Percentiles rank a stretch among this genome's conserved stretches.
phyloP scores from a whole-genome alignment of 495 filamentous ascomycete species.

The Apodospora peruviana region DNA sequence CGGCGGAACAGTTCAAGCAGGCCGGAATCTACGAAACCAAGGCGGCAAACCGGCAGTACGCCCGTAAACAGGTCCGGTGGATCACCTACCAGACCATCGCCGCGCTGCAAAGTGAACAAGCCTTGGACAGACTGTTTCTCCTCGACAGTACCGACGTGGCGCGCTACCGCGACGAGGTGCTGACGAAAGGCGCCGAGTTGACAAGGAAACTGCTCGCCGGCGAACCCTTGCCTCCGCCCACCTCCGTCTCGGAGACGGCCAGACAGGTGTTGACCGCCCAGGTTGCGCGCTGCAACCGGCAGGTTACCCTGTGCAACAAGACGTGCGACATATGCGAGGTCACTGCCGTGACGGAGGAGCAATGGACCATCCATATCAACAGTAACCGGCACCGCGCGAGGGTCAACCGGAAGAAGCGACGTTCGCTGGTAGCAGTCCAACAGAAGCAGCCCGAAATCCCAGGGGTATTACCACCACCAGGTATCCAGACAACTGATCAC shows the following conservation, averaged over 20 bases:
- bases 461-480: too few species aligned
- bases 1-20: conserved; percentile 33
- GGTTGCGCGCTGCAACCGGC: conserved; percentile 42
- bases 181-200: conserved; percentile 56
- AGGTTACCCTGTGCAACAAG: conserved; percentile 44
- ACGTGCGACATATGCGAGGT: conserved; percentile 69
- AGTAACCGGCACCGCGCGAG: conserved; percentile 52
- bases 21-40: conserved; percentile 53
- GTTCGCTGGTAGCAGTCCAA: conserved; percentile 22
- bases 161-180: conserved; percentile 54
- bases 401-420: conserved; percentile 15
- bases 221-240: conserved; percentile 53
- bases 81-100: conserved; percentile 74
- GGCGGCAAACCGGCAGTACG: conserved; percentile 79
- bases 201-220: conserved; percentile 54
- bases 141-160: conserved; percentile 65
- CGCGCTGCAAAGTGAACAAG: conserved; percentile 49
- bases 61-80: conserved; percentile 77
- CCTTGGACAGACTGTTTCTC: conserved; percentile 57
- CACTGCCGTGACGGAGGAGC: conserved; percentile 59
- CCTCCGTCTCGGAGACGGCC: conserved; percentile 55
- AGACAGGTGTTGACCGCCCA: conserved; percentile 49
- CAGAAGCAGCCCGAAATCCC: too few species aligned
- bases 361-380: conserved; percentile 72
- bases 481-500: too few species aligned